Evolutionary conservation across 2,329 filamentous ascomycete genomes (phyloP), one percentile per base, ranked within the genome.

Genomic region (Microcyclospora pomicola): DNA sequence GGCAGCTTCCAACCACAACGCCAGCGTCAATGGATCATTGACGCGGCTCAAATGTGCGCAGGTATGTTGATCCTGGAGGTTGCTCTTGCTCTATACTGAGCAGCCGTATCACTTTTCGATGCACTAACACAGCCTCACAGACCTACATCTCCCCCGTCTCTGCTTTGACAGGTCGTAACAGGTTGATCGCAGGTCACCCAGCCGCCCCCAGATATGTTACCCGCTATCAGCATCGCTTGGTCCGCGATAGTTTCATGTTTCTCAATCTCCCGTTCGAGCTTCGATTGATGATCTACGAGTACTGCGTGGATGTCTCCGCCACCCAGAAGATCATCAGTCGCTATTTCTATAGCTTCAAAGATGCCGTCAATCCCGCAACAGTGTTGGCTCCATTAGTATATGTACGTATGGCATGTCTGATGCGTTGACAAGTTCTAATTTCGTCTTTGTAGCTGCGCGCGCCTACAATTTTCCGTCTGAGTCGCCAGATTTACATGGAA

Each of bases 401-500:
- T 24, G 19, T 24, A 24, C 19, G 19, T 24, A 24, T 7, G 7
- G 19, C 7, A 24, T 6, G 14, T 40, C 35, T 33, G 28, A 6
- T 29, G 16, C 6, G 19, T 30, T 5, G 27, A 30, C 24, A 29
- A 28, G 33, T 27, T 19, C 19, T 16, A 19, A 13, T 24, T 38
- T 14, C 45, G 45, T 3, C 35, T 37, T 45, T 44, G 33, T 32
- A 35, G 11, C 37, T 42, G 28, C 38, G 30, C 13, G 53, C 51
- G 2, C 58, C 53, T 1, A 46, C 46, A 6, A 47, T 62, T 31
- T 47, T 62, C 27, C 48, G 60, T 7, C 36, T 59, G 44, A 59
- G 53, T 42, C 49, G 47, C 24, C 56, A 59, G 33, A 58, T 59
- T 42, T 55, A 44, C 34, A 32, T 32, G 5, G 60, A 63, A 41